These are phyloP conservation scores for Pseudozyma sp. DNA, from an alignment of 1,284 basidiomycete genomes.

Conservation along the genomic window DNA sequence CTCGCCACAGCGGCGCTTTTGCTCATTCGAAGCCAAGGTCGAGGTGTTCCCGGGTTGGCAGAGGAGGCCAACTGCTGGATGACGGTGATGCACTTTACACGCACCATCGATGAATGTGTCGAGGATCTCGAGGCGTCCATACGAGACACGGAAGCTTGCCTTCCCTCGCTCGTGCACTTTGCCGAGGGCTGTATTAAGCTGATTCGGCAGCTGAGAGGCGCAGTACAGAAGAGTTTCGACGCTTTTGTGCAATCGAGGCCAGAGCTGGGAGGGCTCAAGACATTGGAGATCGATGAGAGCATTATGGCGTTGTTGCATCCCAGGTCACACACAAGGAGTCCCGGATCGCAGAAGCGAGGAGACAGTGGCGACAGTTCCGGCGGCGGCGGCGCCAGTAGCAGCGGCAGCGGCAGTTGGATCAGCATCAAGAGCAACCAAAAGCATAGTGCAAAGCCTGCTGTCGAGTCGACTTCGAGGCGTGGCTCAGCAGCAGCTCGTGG, in stretches of 20 bases:
- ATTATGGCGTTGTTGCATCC: conserved; percentile 43
- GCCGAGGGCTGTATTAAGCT: conserved; percentile 34
- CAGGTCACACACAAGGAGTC: conserved; percentile 21
- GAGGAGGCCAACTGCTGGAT: conserved; percentile 41
- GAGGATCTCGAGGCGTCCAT: conserved; percentile 28
- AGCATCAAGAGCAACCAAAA: not conserved
- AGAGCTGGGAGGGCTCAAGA: conserved; percentile 1
- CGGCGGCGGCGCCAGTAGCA: not conserved
- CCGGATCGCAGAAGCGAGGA: conserved; percentile 11
- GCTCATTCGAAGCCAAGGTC: conserved; percentile 40
- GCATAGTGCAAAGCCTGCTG: conserved; percentile 7
- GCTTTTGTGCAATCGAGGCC: conserved; percentile 30
- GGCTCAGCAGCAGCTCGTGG: not conserved
- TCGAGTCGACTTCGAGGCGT: not conserved
- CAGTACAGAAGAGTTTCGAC: conserved; percentile 36
- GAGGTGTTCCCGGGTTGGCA: conserved; percentile 34
- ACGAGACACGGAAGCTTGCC: conserved; percentile 13
- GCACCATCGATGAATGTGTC: conserved; percentile 38
- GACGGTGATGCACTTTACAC: conserved; percentile 35
- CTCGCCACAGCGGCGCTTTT: conserved; percentile 45
- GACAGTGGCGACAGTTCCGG: conserved; percentile 1
- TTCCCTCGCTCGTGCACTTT: conserved; percentile 30
- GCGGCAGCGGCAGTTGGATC: not conserved
- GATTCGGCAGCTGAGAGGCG: conserved; percentile 28
- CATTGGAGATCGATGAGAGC: conserved; percentile 25